Base-by-base conservation (phyloP, 495 filamentous ascomycete species). In the Staphylotrichum tortipilum region DNA sequence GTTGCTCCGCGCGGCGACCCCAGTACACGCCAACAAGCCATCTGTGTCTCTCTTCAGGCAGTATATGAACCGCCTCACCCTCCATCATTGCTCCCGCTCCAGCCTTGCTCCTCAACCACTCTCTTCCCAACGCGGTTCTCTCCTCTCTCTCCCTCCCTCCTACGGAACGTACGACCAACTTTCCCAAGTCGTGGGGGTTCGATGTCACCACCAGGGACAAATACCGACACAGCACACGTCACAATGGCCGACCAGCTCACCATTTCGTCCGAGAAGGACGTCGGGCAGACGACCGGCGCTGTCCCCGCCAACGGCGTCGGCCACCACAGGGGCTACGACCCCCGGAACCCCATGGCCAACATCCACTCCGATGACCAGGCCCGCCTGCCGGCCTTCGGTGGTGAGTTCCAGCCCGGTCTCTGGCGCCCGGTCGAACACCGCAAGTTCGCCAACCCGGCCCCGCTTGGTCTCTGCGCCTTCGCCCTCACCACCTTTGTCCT, bases 401-500 rank as follows among this genome's bases (percentile, higher is more conserved):
- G 90, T 79, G 88, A 92, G 58, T 89, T 95, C 76, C 91, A 97
- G 71, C 91, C 91, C 44, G 92, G 89, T 81, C 80, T 89, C 41
- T 95, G 89, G 77, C 81, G 77, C 67, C 68, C 82, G 28, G 81
- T 82, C 61, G 81, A 81, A 66, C 63, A 74, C 49, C 84, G 88
- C 70, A 94, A 91, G 73, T 82, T 91, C 65, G 88, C 77, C 73
- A 91, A 91, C 68, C 87, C 88, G 19, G 90, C 87, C 38, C 90
- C 91, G 33, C 78, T 95, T 34, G 87, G 87, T 58, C 79, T 92
- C 49, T 78, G 73, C 47, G 92, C 86, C 75, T 97, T 97, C 78
- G 92, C 91, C 52, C 74, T 96, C 63, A 97, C 91, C 48, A 96
- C 92, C 42, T 96, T 96, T 68, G 85, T 96, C 26, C 78, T 98